A percentile compares a stretch with the other conserved stretches of the same genome.
Evolutionary conservation across 2,329 filamentous ascomycete genomes (phyloP).

Genomic region (Colletotrichum costaricense): DNA sequence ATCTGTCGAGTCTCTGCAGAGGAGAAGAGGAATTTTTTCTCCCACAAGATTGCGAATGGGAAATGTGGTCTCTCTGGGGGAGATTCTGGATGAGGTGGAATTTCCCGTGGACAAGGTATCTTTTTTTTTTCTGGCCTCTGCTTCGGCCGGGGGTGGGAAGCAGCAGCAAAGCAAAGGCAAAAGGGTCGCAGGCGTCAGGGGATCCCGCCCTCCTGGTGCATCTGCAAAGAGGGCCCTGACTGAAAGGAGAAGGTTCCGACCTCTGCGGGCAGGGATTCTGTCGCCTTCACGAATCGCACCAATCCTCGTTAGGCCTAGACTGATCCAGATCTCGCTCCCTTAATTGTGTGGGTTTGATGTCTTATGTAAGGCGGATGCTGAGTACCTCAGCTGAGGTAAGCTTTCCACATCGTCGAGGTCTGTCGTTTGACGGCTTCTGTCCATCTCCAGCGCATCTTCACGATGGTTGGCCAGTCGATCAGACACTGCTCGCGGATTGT

Average conservation of each 20-base stretch:
- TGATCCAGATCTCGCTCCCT: slow-evolving; percentile 33
- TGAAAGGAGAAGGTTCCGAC: slow-evolving; percentile 28
- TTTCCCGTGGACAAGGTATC: slow-evolving; percentile 32
- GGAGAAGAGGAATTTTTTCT: slow-evolving; percentile 7
- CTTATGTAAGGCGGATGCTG: slow-evolving; percentile 15
- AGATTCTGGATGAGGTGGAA: slow-evolving; percentile 27
- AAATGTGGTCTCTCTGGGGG: slow-evolving; percentile 33
- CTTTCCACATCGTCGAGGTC: neutral
- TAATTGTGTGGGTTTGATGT: slow-evolving; percentile 21
- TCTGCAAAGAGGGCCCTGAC: slow-evolving; percentile 12
- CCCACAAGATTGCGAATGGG: slow-evolving; percentile 18
- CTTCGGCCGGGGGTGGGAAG: slow-evolving; percentile 17
- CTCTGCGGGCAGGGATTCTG: slow-evolving; percentile 15
- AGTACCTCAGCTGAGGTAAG: neutral
- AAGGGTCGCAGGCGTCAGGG: slow-evolving; percentile 14
- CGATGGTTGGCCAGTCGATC: neutral
- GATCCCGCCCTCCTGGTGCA: slow-evolving; percentile 2
- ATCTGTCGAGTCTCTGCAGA: neutral
- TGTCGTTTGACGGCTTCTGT: neutral
- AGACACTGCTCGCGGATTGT: neutral
- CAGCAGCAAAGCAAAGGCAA: neutral
- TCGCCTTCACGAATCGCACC: slow-evolving; percentile 23
- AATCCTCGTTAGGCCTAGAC: slow-evolving; percentile 23
- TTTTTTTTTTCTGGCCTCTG: slow-evolving; percentile 17
- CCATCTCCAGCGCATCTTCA: neutral